A percentile compares a stretch with the other conserved stretches of the same genome.
Evolutionary conservation across 192 early-diverging fungal species (phyloP).

Genomic region (Coemansia sp.): DNA sequence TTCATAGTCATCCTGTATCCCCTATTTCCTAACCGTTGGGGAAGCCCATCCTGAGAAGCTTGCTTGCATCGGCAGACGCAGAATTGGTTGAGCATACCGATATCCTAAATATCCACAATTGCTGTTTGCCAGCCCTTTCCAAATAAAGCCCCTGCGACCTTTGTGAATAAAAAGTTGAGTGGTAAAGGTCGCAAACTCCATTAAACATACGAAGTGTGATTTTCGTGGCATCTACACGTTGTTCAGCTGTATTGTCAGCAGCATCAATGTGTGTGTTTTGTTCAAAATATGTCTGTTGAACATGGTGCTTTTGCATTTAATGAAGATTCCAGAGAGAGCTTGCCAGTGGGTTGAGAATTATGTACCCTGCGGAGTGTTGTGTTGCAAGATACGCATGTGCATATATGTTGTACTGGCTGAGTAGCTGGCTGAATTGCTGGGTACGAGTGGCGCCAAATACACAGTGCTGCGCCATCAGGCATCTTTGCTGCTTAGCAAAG

Average conservation of each 20-base stretch:
- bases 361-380: background rate
- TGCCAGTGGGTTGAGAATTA: background rate
- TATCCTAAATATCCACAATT: conserved; percentile 3
- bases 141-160: background rate
- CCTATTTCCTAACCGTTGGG: background rate
- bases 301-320: background rate
- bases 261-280: background rate
- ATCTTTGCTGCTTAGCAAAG: background rate
- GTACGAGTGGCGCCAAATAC: conserved; percentile 1
- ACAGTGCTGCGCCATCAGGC: background rate
- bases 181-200: background rate
- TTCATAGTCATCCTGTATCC: background rate
- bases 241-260: background rate
- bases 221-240: background rate
- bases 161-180: background rate
- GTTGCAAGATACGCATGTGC: background rate
- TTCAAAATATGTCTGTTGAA: conserved; percentile 1
- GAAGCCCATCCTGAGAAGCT: background rate
- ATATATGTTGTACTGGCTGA: background rate
- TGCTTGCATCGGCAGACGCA: background rate
- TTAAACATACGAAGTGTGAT: background rate
- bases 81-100: background rate
- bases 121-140: background rate
- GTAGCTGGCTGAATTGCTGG: background rate
- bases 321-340: background rate